Percentiles rank a stretch among this genome's conserved stretches.
phyloP scores from a whole-genome alignment of 345 rosid species.

The Erysimum cheiranthoides region DNA sequence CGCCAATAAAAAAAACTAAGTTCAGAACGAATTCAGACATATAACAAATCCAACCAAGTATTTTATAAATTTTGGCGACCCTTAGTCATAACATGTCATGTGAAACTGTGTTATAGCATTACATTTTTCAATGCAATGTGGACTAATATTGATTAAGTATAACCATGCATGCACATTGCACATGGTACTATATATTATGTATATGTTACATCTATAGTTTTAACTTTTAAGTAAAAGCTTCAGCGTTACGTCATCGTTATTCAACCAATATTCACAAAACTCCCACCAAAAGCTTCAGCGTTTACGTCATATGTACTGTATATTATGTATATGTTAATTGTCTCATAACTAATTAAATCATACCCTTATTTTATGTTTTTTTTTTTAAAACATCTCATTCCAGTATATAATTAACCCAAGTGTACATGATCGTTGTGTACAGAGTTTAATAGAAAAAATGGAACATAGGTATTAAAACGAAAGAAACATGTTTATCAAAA shows the following conservation, averaged over 20 bases:
- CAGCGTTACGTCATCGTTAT: too few relatives aligned
- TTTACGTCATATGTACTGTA: not conserved
- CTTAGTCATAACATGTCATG: not conserved
- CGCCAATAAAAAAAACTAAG: not conserved
- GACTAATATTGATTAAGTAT: not conserved
- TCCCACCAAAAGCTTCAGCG: too few relatives aligned
- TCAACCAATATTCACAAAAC: too few relatives aligned
- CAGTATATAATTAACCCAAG: too few relatives aligned
- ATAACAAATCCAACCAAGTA: not conserved
- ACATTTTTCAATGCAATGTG: not conserved
- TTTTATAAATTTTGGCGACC: not conserved
- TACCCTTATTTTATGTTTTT: too few relatives aligned
- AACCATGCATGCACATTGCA: not conserved
- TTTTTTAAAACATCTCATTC: too few relatives aligned
- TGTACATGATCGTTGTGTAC: too few relatives aligned
- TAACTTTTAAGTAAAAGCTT: not conserved
- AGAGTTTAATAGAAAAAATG: too few relatives aligned
- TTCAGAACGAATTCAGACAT: not conserved
- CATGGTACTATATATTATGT: not conserved
- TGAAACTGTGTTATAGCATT: not conserved
- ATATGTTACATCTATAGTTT: not conserved
- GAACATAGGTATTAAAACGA: too few relatives aligned
- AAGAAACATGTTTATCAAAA: too few relatives aligned
- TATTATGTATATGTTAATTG: not conserved
- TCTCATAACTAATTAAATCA: too few relatives aligned